A percentile compares a stretch with the other conserved stretches of the same genome.
Conservation (phyloP, 2,329 filamentous ascomycete genomes). For the Xylariales sp. region DNA sequence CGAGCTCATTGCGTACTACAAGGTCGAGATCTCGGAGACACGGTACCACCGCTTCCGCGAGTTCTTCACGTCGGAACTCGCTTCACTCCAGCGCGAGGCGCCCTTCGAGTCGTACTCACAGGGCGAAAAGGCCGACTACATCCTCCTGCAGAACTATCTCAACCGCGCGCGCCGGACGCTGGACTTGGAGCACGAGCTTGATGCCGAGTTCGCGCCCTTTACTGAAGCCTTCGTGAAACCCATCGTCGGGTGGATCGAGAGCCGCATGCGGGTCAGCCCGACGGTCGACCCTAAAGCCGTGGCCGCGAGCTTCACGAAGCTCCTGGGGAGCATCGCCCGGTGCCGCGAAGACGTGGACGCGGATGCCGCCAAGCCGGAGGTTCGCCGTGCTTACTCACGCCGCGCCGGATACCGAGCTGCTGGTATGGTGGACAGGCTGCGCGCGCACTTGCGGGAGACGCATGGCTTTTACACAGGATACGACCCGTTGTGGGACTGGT, state of each 20-base stretch:
- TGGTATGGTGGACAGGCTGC: constrained; percentile 35
- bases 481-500: constrained; percentile 54
- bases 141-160: constrained; percentile 45
- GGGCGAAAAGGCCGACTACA: constrained; percentile 42
- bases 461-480: constrained; percentile 49
- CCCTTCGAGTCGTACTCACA: constrained; percentile 33
- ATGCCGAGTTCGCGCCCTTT: constrained; percentile 31
- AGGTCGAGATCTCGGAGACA: constrained; percentile 37
- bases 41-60: constrained; percentile 32
- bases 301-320: constrained; percentile 35
- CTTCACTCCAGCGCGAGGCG: constrained; percentile 24
- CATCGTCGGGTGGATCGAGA: constrained; percentile 41
- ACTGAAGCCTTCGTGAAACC: constrained; percentile 37
- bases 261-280: constrained; percentile 38
- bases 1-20: constrained; percentile 45
- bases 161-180: constrained; percentile 29
- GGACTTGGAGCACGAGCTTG: constrained; percentile 30
- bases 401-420: constrained; percentile 42
- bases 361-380: constrained; percentile 21
- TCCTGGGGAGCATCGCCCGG: constrained; percentile 25
- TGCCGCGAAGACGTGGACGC: constrained; percentile 28
- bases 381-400: constrained; percentile 33
- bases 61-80: constrained; percentile 38
- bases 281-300: constrained; percentile 36
- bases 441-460: constrained; percentile 38